A percentile compares a stretch with the other conserved stretches of the same genome.
Conservation (phyloP, 495 filamentous ascomycete species). For the Sabuloglossum arenarium region DNA sequence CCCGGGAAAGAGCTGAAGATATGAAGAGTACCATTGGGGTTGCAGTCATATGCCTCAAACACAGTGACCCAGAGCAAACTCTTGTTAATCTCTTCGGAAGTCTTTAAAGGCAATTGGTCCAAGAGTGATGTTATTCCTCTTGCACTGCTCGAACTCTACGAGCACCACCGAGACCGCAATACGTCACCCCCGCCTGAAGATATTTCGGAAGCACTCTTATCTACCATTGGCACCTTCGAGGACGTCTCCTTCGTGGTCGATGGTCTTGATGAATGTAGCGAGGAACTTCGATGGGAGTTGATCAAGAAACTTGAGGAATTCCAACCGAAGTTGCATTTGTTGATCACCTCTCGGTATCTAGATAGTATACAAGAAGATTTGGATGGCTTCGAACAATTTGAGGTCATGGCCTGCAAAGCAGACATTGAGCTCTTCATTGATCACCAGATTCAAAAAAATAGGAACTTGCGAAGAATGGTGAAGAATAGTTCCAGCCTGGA, state of each 20-base stretch:
- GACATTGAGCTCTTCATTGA: conserved; percentile 17
- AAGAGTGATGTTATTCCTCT: not conserved
- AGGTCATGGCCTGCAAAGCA: conserved; percentile 12
- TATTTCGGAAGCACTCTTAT: not conserved
- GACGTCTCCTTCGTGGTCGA: not conserved
- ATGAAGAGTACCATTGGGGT: not conserved
- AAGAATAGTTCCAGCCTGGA: conserved; percentile 5
- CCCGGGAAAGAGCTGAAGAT: not conserved
- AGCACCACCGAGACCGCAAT: not conserved
- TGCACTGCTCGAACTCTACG: not conserved
- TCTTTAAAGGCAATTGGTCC: conserved; percentile 4
- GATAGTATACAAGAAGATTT: conserved; percentile 7
- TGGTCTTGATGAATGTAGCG: conserved; percentile 15
- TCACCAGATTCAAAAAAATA: conserved; percentile 5
- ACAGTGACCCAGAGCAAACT: conserved; percentile 6
- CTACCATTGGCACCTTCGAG: not conserved
- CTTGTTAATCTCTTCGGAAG: conserved; percentile 3
- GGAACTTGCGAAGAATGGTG: conserved; percentile 7
- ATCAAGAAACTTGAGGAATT: conserved; percentile 6
- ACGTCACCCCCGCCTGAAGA: not conserved
- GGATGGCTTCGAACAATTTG: conserved; percentile 3
- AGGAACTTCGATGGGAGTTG: conserved; percentile 1
- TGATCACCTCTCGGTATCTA: conserved; percentile 15
- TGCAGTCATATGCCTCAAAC: conserved; percentile 5
- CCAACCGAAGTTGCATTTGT: conserved; percentile 1